These are phyloP conservation scores for Angomonas ambiguus DNA, from an alignment of 208 protist genomes.

Conservation along the genomic window DNA sequence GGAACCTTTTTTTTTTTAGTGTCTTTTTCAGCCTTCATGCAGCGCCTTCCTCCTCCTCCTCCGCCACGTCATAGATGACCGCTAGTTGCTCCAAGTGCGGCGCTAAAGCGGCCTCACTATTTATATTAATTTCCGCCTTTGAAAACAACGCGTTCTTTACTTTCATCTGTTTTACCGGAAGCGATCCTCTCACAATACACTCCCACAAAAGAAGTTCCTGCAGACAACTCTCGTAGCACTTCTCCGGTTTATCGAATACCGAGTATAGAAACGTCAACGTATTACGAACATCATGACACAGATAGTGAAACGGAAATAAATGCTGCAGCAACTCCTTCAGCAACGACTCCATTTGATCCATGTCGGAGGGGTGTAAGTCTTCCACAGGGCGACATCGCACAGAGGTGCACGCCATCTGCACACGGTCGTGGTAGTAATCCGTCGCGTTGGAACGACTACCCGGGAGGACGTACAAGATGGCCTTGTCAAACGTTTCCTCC, in stretches of 20 bases:
- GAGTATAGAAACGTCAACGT: constrained; percentile 76
- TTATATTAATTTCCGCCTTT: constrained; percentile 8
- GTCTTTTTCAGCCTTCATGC: too few relatives aligned
- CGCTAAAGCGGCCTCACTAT: constrained; percentile 19
- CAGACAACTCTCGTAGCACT: constrained; percentile 51
- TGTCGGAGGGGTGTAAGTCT: constrained; percentile 30
- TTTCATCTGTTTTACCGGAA: constrained; percentile 82
- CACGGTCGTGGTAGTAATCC: constrained; percentile 34
- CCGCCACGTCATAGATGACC: constrained; percentile 42
- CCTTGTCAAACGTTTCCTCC: constrained; percentile 52
- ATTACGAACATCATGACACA: constrained; percentile 82
- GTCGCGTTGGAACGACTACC: constrained; percentile 21
- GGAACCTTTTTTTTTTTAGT: too few relatives aligned
- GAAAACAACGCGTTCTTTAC: constrained; percentile 64
- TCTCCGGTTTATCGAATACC: constrained; percentile 34
- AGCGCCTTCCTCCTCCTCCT: background rate
- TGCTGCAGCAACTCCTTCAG: constrained; percentile 33
- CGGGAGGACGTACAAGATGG: constrained; percentile 33
- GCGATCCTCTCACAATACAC: constrained; percentile 62
- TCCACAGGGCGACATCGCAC: constrained; percentile 35
- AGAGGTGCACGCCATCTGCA: constrained; percentile 43
- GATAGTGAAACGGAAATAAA: constrained; percentile 76
- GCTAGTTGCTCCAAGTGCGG: constrained; percentile 48
- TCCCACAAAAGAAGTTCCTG: constrained; percentile 83
- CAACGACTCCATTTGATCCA: constrained; percentile 34